Conservation (phyloP, 2,329 filamentous ascomycete species). For the Polytolypa hystricis region DNA sequence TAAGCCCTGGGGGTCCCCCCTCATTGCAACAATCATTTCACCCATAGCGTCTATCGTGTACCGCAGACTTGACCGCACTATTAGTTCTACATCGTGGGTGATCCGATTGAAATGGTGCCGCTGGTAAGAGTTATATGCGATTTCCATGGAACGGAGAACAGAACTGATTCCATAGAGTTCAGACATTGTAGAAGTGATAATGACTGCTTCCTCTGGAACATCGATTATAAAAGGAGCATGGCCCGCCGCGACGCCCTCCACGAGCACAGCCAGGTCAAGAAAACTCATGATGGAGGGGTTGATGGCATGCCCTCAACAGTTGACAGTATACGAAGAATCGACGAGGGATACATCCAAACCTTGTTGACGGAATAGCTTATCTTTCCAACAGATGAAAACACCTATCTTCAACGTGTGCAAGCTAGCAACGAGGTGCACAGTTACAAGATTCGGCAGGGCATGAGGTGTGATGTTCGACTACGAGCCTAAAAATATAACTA, state of each 20-base stretch:
- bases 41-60: constrained; percentile 43
- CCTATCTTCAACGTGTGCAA: too few species aligned
- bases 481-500: too few species aligned
- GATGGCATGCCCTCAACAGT: constrained; percentile 9
- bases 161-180: constrained; percentile 45
- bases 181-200: constrained; percentile 44
- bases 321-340: not conserved
- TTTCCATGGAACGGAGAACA: constrained; percentile 38
- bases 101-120: constrained; percentile 30
- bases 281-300: constrained; percentile 28
- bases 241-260: constrained; percentile 43
- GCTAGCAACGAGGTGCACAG: too few species aligned
- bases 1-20: constrained; percentile 12
- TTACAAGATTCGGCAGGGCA: too few species aligned
- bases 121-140: constrained; percentile 27
- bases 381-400: too few species aligned
- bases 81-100: constrained; percentile 36
- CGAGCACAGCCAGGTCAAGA: constrained; percentile 34
- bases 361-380: too few species aligned
- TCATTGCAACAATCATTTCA: constrained; percentile 34
- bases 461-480: too few species aligned
- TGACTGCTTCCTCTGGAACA: constrained; percentile 40
- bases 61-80: constrained; percentile 37
- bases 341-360: not conserved
- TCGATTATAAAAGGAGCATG: constrained; percentile 40